Base-by-base conservation (phyloP, 2,329 filamentous ascomycete genomes). In the Epichloe festucae region DNA sequence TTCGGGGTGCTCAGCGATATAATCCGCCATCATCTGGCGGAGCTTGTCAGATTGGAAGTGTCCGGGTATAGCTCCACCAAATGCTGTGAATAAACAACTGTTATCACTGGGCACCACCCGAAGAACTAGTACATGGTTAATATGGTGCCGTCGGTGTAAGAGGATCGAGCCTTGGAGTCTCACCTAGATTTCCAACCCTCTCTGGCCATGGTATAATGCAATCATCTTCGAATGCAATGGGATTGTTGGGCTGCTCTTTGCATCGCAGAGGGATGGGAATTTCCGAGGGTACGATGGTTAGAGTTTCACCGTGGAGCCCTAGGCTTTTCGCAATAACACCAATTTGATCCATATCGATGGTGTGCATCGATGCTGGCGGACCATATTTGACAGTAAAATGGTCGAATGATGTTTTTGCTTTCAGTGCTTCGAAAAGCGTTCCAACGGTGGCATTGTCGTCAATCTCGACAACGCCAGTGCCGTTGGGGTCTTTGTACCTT, bases 41-140 rank as follows among this genome's bases (percentile, higher is more conserved):
- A 96, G 74, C 60, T 86, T 60, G 8, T 67, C 62, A 6, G 70
- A 69, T n/a, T 69, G 65, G 47, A 73, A 67, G 17, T 70, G 66
- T 27, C 71, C 77, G 47, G 79, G 79, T n/a, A 95, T 76, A 3
- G 86, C 86, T 50, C 84, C 85, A 15, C 87, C 87, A 46, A 97
- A 82, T 0, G 91, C 90, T 31, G 89, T 86, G 68, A 96, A 97
- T 61, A 97, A 82, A 69, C 91, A 97, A 53, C 84, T 89, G 67
- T 96, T 96, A 67, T 97, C 91, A 63, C 96, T 91, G 4, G 90
- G 89, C 91, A 97, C 96, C 48, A 97, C 87, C 14, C 91, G 84
- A 17, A 96, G 77, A 8, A 94, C 85, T 81, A 43, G 11, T 43
- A 27, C 15, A 23, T 21, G 17, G 38, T 43, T 23, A 34, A 19